Evolutionary conservation across 352 stramenopile species (phyloP).

Genomic region (Thalassiosira hispida): DNA sequence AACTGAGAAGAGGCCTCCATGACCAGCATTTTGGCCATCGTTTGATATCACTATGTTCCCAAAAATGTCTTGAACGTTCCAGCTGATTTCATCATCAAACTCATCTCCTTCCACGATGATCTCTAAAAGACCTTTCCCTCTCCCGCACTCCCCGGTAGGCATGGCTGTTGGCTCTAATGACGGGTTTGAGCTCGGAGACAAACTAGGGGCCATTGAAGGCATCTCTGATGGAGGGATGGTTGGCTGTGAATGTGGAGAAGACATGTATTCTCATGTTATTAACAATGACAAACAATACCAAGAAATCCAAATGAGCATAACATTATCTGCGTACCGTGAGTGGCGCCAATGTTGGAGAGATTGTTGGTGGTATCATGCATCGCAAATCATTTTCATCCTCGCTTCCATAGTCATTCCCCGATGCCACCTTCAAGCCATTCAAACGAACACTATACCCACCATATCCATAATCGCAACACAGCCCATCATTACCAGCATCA

Average conservation of each 20-base stretch:
- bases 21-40: background rate
- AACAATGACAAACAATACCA: background rate
- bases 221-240: conserved; percentile 8
- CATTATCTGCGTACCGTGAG: conserved; percentile 15
- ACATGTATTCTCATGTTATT: conserved; percentile 7
- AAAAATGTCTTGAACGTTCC: conserved; percentile 40
- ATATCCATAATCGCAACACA: no score
- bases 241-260: conserved; percentile 8
- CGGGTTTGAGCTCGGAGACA: no score
- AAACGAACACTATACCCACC: no score
- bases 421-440: no score
- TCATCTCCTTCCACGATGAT: conserved; percentile 36
- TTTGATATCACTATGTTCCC: conserved; percentile 25
- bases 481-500: no score
- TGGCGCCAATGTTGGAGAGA: conserved; percentile 17
- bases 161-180: conserved; percentile 12
- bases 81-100: conserved; percentile 34
- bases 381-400: conserved; percentile 28
- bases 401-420: no score
- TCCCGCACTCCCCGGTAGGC: conserved; percentile 16
- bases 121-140: conserved; percentile 27
- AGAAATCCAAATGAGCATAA: background rate
- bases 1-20: no score
- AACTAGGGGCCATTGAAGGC: conserved; percentile 5
- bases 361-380: conserved; percentile 31